These are phyloP conservation scores for Pittosporum tobira DNA, from an alignment of 129 eudicot genomes.

Conservation along the genomic window DNA sequence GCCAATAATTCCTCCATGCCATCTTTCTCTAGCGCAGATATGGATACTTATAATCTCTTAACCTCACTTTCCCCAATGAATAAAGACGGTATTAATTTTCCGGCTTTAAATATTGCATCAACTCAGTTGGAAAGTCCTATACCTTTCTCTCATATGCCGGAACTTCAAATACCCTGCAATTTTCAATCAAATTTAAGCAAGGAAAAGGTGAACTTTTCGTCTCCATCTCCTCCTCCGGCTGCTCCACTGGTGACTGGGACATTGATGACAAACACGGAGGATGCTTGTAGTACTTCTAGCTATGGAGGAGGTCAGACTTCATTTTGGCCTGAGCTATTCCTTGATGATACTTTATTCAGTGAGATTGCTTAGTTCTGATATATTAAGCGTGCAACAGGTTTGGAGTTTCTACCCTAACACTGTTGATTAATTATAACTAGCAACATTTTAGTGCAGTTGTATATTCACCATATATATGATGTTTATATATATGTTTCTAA, in stretches of 20 bases:
- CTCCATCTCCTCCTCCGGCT: conserved; percentile 19
- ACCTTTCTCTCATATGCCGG: conserved; percentile 51
- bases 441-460: too few relatives aligned
- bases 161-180: conserved; percentile 23
- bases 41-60: conserved; percentile 24
- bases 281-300: conserved; percentile 54
- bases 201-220: too few relatives aligned
- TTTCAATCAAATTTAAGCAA: too few relatives aligned
- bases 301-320: conserved; percentile 30
- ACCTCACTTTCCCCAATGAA: conserved; percentile 21
- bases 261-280: conserved; percentile 24
- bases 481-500: neutral
- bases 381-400: conserved; percentile 14
- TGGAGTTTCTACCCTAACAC: neutral
- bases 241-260: conserved; percentile 14
- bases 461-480: neutral
- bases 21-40: conserved; percentile 15
- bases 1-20: conserved; percentile 2
- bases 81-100: neutral
- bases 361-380: conserved; percentile 35
- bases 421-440: neutral
- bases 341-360: conserved; percentile 68
- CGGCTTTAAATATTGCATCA: too few relatives aligned
- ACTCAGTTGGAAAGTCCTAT: too few relatives aligned
- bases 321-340: conserved; percentile 60